These are phyloP conservation scores for Aspergillus fijiensis DNA, from an alignment of 2,329 filamentous ascomycete species.

Conservation along the genomic window DNA sequence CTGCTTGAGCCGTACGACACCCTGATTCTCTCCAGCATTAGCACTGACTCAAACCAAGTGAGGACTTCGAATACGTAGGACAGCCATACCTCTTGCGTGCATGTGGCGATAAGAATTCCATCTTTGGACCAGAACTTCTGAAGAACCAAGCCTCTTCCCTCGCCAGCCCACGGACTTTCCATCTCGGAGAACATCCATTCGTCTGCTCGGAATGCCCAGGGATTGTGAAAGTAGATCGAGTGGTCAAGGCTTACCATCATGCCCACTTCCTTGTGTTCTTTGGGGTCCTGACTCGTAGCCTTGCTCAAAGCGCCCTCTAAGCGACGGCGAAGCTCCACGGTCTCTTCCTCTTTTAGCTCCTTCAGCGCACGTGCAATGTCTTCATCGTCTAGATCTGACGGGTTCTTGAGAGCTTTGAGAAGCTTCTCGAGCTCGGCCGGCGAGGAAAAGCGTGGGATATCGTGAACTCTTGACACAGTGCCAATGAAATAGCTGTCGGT, in stretches of 20 bases:
- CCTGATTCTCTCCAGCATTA: slow-evolving; percentile 31
- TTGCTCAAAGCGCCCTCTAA: slow-evolving; percentile 36
- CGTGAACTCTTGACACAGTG: slow-evolving; percentile 77
- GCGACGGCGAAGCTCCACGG: slow-evolving; percentile 38
- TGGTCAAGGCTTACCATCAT: slow-evolving; percentile 56
- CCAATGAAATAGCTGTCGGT: slow-evolving; percentile 92
- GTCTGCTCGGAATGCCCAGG: slow-evolving; percentile 49
- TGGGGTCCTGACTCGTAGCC: slow-evolving; percentile 23
- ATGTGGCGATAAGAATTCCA: slow-evolving; percentile 50
- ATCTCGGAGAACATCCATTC: slow-evolving; percentile 54
- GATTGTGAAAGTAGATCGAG: slow-evolving; percentile 53
- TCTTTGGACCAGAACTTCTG: slow-evolving; percentile 53
- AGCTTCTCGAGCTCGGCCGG: slow-evolving; percentile 45
- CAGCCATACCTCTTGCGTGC: slow-evolving; percentile 49
- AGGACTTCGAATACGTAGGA: slow-evolving; percentile 3
- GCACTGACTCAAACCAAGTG: background rate
- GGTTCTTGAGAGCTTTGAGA: slow-evolving; percentile 43
- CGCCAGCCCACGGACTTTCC: slow-evolving; percentile 53
- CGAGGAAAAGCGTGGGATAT: slow-evolving; percentile 70
- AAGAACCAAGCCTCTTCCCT: slow-evolving; percentile 49
- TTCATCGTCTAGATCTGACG: slow-evolving; percentile 45
- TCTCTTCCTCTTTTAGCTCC: slow-evolving; percentile 45
- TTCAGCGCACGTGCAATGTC: slow-evolving; percentile 41
- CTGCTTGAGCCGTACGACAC: slow-evolving; percentile 49
- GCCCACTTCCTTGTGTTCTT: slow-evolving; percentile 40